Evolutionary conservation across 2,329 filamentous ascomycete genomes (phyloP), one percentile per base, ranked within the genome.

Genomic region (Xylaria sp.): DNA sequence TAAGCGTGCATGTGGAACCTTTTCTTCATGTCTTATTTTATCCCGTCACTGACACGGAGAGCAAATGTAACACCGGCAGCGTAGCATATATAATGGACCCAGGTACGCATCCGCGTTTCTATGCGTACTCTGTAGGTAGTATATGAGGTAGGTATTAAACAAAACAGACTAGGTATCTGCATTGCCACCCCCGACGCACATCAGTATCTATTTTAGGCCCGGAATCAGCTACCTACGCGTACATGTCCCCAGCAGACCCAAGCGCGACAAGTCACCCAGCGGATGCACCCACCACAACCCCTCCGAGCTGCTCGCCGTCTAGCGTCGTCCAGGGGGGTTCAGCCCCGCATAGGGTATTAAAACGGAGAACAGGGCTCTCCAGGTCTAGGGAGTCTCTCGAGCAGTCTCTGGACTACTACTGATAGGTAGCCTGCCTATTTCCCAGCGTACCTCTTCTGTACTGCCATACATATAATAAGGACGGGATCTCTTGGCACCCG

Each of bases 401-500:
- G n/a, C n/a, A 54, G 54, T 67, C 42, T 51, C 49, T 42, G n/a
- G n/a, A n/a, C 17, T 6, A 4, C 55, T 33, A 50, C 47, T 50
- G n/a, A 50, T 50, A 50, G 27, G 47, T 50, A 50, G 47, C 47
- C n/a, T n/a, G 47, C 47, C 17, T 50, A 17, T 29, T 29, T 15
- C 25, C 47, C 27, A 29, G 45, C 10, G 22, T 29, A 27, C 17
- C 54, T 31, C 33, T 38, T 31, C 33, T 38, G 33, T 17, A 4
- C 25, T 13, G 42, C 51, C 47, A 31, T 39, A 17, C 54, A 47
- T 49, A 61, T 68, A 68, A 68, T 68, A 66, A 66, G 65, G 60
- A 58, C 42, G 39, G 38, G 66, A 74, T 75, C 73, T 76, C 74
- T 76, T 76, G 74, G 74, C 74, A 71, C 53, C 69, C 72, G 67